Evolutionary conservation across 495 filamentous ascomycete genomes (phyloP), one percentile per base, ranked within the genome.

Genomic region (Aspergillus sclerotiicarbonarius): DNA sequence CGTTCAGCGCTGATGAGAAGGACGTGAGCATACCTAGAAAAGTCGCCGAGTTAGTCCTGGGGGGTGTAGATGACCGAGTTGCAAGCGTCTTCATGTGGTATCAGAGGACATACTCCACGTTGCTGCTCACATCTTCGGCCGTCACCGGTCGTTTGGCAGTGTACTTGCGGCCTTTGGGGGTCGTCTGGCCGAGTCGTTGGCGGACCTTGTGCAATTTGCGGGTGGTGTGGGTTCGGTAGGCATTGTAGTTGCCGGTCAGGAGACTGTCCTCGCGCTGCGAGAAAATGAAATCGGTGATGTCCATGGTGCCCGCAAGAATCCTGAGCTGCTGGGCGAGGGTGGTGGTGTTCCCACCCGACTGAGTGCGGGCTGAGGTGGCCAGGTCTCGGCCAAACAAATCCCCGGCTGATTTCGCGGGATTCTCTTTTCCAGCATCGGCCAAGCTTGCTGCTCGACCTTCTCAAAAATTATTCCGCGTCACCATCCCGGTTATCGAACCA

Each of bases 1-100:
- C 95, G 83, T 75, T 99, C 95, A 56, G 92, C 83, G 32, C 86
- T 87, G 61, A 96, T 83, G 53, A 99, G 81, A 43, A 92, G 79
- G 43, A 96, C 81, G 58, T 90, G 80, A 39, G 89, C 84, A 68
- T 87, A 93, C 66, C 92, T 96, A 56, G 29, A 51, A 56, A 43
- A 13, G 21, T 53, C 21, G 48, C 53, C n/a, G 21, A 41, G 57
- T 75, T 55, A 69, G 61, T 20, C 56, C 56, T 7, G 5, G 12
- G 46, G 29, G 45, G 25, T 29, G 13, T 31, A 30, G 13, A 20
- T 29, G 15, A 32, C 31, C 6, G 13, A 2, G 20, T 2, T 18
- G 2, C 18, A 9, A n/a, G 29, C 31, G 18, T 21, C 8, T 43
- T 21, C 5, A 44, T 25, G 25, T 25, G 25, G 25, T n/a, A 29